Base-by-base conservation (phyloP, 2,329 filamentous ascomycete species). In the Pestalotiopsis sp. region DNA sequence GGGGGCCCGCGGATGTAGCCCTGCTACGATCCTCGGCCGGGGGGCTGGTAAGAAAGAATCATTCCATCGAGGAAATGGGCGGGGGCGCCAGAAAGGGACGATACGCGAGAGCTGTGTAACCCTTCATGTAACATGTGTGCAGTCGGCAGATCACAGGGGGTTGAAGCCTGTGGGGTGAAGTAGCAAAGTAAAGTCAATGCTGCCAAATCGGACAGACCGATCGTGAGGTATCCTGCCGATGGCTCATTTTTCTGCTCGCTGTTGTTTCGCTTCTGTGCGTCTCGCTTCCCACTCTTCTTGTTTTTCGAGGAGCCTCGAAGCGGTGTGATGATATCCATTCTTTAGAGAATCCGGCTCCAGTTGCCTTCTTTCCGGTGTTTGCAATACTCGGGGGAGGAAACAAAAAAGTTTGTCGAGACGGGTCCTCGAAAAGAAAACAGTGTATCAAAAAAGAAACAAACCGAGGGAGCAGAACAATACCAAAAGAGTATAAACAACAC, bases 381-480 rank as follows among this genome's bases (percentile, higher is more conserved):
- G 52, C 39, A 20, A 44, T 24, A 22, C 14, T 14, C 39, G 22
- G 20, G 4, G 14, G 30, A 30, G 35, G 7, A 17, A 22, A 44
- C 44, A 60, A 24, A 63, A 63, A 48, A 58, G 48, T 57, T 67
- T 61, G 66, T 61, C 10, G 11, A 14, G 6, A 14, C 40, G 20
- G 20, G 20, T 22, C 55, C 20, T 22, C 55, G 20, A 48, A 48
- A 48, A 48, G 13, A 48, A 48, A 48, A 48, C 40, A 35, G 2
- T 35, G 11, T 44, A 3, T 3, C 13, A 5, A 13, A 44, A 44
- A 44, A 44, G 40, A 44, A 44, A 44, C 13, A 44, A 44, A 14
- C 40, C 4, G 10, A 9, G 17, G 17, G 40, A 44, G 30, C 30
- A 9, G 6, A 7, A 35, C 30, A 35, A 35, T 9, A 35, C 30